Conservation (phyloP, 441 rosid genomes). For the Arabidopsis hybrid region DNA sequence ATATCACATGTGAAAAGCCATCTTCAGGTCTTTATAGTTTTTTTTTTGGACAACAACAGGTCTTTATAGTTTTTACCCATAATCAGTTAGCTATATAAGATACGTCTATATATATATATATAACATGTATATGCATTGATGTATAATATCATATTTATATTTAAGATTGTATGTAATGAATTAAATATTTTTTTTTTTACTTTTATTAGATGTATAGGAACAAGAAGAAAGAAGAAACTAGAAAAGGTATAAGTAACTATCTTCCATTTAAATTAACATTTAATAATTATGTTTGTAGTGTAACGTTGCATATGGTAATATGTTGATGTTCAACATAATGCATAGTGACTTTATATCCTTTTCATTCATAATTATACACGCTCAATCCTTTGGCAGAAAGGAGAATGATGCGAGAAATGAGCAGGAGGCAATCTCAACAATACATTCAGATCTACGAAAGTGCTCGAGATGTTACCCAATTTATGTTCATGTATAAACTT, state of each 20-base stretch:
- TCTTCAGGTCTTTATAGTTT: conserved; percentile 50
- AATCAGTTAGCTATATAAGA: neutral
- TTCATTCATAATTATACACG: neutral
- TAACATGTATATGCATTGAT: neutral
- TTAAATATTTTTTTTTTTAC: neutral
- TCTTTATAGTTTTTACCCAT: neutral
- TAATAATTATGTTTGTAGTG: neutral
- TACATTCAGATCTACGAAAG: conserved; percentile 7
- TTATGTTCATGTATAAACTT: neutral
- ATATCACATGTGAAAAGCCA: conserved; percentile 66
- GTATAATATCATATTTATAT: neutral
- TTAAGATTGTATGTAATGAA: neutral
- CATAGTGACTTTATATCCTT: neutral
- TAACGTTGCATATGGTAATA: neutral
- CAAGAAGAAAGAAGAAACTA: neutral
- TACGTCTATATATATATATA: too few species aligned
- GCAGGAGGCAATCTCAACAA: conserved; percentile 13
- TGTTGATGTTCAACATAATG: neutral
- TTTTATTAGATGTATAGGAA: conserved; percentile 21
- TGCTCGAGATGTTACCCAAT: neutral
- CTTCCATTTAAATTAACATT: neutral
- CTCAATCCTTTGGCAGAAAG: neutral
- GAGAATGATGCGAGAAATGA: neutral
- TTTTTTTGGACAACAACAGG: too few species aligned
- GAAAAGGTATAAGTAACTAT: neutral